These are phyloP conservation scores for Macrophomina tecta DNA, from an alignment of 2,329 filamentous ascomycete species.

Conservation along the genomic window DNA sequence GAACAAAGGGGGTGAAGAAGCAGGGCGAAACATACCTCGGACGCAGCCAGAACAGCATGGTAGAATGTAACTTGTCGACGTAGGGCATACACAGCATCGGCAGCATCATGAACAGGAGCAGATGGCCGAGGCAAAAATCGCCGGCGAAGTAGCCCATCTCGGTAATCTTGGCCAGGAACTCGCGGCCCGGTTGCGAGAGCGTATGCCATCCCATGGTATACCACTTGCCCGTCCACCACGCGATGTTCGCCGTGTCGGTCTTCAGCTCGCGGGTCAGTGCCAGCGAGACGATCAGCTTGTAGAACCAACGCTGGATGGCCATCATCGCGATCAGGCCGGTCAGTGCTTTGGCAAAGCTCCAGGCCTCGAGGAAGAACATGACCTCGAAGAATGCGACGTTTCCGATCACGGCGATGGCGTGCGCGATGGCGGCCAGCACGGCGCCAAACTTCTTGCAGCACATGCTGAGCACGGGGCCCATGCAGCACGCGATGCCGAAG, in stretches of 20 bases:
- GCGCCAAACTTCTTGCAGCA: conserved; percentile 99
- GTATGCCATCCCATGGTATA: conserved; percentile 99
- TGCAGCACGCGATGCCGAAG: conserved; percentile 96
- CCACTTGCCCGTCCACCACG: conserved; percentile 99
- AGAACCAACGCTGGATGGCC: conserved; percentile 88
- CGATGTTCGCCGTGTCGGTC: conserved; percentile 92
- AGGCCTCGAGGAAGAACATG: conserved; percentile 92
- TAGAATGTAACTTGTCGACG: conserved; percentile 92
- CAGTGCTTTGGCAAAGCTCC: conserved; percentile 81
- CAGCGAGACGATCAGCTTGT: conserved; percentile 90
- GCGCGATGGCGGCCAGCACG: conserved; percentile 91
- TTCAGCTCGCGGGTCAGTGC: conserved; percentile 95
- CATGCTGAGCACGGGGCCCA: conserved; percentile 94
- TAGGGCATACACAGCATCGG: conserved; percentile 84
- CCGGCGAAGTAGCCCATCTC: conserved; percentile 95
- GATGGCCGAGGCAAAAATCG: conserved; percentile 90
- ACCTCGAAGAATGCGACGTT: conserved; percentile 90
- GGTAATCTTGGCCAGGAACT: conserved; percentile 98
- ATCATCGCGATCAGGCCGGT: conserved; percentile 90
- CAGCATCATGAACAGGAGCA: conserved; percentile 90
- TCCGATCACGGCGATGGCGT: conserved; percentile 84
- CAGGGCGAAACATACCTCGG: conserved; percentile 77
- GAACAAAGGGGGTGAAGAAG: neutral
- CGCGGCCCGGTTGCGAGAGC: conserved; percentile 90
- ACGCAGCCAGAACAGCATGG: conserved; percentile 98